Percentiles rank a stretch among this genome's conserved stretches.
These are phyloP conservation scores for Plantago elongata DNA, from an alignment of 257 asterid species.

Conservation along the genomic window DNA sequence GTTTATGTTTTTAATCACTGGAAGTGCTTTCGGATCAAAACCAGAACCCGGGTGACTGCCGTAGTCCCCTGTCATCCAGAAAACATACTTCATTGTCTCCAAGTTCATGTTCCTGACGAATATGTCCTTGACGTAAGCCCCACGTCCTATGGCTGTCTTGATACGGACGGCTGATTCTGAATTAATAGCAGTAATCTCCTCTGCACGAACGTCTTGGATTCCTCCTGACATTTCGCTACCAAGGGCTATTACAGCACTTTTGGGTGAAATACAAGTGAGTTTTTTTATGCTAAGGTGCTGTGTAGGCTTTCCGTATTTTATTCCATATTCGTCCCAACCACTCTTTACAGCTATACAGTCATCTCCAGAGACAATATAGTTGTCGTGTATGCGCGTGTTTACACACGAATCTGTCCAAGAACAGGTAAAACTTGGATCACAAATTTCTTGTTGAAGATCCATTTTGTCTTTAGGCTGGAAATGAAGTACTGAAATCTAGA, in stretches of 20 bases:
- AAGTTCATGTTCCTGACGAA: no score
- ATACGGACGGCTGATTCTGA: conserved; percentile 61
- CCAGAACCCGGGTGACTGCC: no score
- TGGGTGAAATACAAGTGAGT: conserved; percentile 63
- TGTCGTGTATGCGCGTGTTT: conserved; percentile 48
- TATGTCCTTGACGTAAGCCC: no score
- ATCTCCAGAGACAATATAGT: conserved; percentile 62
- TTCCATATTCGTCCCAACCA: conserved; percentile 72
- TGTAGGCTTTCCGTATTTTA: conserved; percentile 43
- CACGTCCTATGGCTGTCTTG: no score
- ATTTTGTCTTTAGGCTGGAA: neutral
- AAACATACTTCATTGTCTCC: no score
- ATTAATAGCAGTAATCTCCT: conserved; percentile 38
- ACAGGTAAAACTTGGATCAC: neutral
- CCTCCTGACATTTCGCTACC: conserved; percentile 90
- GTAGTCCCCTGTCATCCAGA: no score
- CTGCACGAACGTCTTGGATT: conserved; percentile 54
- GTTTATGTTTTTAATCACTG: no score
- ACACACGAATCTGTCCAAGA: conserved; percentile 52
- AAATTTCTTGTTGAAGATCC: no score
- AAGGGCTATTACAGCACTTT: conserved; percentile 55
- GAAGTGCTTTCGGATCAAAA: no score
- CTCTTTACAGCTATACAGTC: conserved; percentile 73
- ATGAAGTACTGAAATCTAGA: neutral
- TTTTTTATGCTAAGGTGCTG: conserved; percentile 40